Evolutionary conservation across 2,329 filamentous ascomycete species (phyloP), one percentile per base, ranked within the genome.

Genomic region (Paecilomyces formosus): DNA sequence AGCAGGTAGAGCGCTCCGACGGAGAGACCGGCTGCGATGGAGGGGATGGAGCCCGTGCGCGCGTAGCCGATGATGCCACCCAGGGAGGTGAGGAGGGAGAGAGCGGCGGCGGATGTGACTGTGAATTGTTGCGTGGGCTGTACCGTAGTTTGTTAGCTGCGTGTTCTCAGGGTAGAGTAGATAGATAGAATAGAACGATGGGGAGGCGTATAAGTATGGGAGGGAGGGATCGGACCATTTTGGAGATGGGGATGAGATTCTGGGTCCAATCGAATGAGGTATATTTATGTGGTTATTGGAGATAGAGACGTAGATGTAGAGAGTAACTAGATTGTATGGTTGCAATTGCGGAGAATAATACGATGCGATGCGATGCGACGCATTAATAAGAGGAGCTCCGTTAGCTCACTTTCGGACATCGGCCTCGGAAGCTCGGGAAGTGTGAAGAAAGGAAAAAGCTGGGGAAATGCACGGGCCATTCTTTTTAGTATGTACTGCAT

Each of bases 61-160:
- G 88, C 80, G 76, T 91, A 99, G 70, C 94, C 94, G 70, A 89
- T 88, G 60, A 90, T 88, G 63, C 94, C 94, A 67, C 94, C 94
- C 58, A 88, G 82, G 55, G 92, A 91, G 59, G 92, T 97, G 60
- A 97, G 81, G 63, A 85, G 81, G 61, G 89, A 90, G 69, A 97
- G 86, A 68, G 89, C 73, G 74, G 88, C 90, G 63, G 93, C 91
- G 70, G 90, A 86, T 69, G 78, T 82, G 65, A 66, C 69, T 58
- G 72, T 65, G 59, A 66, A 61, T 62, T 56, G 60, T 63, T 31
- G 54, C 24, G 65, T 55, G 56, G 55, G 57, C 55, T 61, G 31
- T 31, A n/a, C n/a, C n/a, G 51, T n/a, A 55, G 55, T 57, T 6
- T 26, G 2, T 26, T 26, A 26, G 24, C 24, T 26, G 24, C 6